phyloP scores from a whole-genome alignment of 2,329 filamentous ascomycete genomes.

The Sphaerulina populicola region DNA sequence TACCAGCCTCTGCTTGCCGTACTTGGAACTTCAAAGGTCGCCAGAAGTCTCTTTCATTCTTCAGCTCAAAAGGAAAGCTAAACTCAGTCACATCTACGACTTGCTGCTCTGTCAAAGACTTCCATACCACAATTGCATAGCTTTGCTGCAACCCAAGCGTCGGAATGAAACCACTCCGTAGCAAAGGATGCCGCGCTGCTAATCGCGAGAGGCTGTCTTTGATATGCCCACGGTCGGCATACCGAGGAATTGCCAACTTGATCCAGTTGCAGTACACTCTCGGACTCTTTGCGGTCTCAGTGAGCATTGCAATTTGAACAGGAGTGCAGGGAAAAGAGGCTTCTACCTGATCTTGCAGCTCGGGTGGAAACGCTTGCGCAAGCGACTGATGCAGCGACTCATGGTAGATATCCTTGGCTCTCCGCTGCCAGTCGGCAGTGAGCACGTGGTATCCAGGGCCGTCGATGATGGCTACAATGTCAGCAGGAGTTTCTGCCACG shows the following conservation, averaged over 20 bases:
- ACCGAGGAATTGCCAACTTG: constrained; percentile 49
- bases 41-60: constrained; percentile 38
- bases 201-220: constrained; percentile 44
- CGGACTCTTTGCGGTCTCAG: constrained; percentile 56
- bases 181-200: constrained; percentile 52
- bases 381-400: constrained; percentile 6
- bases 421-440: background rate
- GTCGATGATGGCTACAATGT: constrained; percentile 6
- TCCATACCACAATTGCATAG: constrained; percentile 60
- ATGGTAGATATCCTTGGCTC: constrained; percentile 9
- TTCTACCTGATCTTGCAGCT: constrained; percentile 21
- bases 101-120: constrained; percentile 32
- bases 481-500: constrained; percentile 42
- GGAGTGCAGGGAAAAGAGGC: constrained; percentile 56
- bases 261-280: constrained; percentile 71
- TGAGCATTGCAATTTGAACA: constrained; percentile 71
- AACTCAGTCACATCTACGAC: constrained; percentile 25
- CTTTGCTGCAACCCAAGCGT: constrained; percentile 38
- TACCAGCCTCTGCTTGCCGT: constrained; percentile 15
- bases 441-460: background rate
- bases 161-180: constrained; percentile 66
- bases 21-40: constrained; percentile 58
- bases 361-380: background rate
- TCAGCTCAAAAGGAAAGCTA: constrained; percentile 17
- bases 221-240: constrained; percentile 12